Evolutionary conservation across 2,329 filamentous ascomycete genomes (phyloP), one percentile per base, ranked within the genome.

Genomic region (Diplodia corticola): DNA sequence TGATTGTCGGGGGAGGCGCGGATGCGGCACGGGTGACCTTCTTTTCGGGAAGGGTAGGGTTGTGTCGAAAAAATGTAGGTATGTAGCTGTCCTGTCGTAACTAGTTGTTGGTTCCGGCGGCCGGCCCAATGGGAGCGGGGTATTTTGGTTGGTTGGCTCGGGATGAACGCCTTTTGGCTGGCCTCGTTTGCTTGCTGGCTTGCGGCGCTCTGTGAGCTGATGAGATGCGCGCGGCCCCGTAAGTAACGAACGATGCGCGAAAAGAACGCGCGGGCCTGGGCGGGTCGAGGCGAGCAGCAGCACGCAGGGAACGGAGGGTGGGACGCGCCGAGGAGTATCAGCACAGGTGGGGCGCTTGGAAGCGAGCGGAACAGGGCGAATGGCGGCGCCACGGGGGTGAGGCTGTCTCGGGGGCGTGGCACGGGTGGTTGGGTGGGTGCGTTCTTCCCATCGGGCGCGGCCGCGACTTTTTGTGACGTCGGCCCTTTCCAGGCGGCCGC

Each of bases 401-500:
- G 37, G 55, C 55, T 33, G 55, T 44, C 54, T 44, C 55, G 55
- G 55, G 20, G 40, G 55, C 20, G n/a, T n/a, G n/a, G n/a, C n/a
- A n/a, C n/a, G 35, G 17, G 30, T 17, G 54, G 26, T 26, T 26
- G 35, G 35, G 24, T 59, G 54, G 40, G 15, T 60, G 53, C 17
- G 22, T 30, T 26, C 24, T 35, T 35, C 33, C 22, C 37, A 28
- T 60, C 28, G 57, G 57, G 17, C 13, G 40, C 60, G 46, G 46
- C 33, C 60, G 60, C 63, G 63, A 46, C 49, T 53, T 37, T 26
- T 37, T 26, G 35, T 65, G 63, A 65, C 63, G 63, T 65, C 63
- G 63, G 63, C 24, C 61, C 50, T 64, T 44, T 54, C 48, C 60
- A 33, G 51, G 51, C 53, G 63, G 55, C 35, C 59, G 33, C 35